phyloP scores from a whole-genome alignment of 768 basidiomycete species.

The Termitomyces sp. region DNA sequence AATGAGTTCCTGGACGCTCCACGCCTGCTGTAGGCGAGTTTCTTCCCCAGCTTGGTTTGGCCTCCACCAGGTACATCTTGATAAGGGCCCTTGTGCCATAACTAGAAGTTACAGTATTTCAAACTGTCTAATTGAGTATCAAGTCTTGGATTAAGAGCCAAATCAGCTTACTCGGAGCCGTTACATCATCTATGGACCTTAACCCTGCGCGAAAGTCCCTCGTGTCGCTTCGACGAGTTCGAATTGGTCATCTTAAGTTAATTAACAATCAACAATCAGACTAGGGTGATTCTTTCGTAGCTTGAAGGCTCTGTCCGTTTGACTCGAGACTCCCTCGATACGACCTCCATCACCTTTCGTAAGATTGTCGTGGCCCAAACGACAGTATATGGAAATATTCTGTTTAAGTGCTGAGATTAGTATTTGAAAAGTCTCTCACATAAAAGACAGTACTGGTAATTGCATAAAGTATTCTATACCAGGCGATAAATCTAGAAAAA shows the following conservation, averaged over 20 bases:
- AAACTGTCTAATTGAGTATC: too few species aligned
- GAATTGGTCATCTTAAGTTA: background rate
- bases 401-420: background rate
- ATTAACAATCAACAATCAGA: background rate
- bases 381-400: background rate
- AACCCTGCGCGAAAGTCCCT: background rate
- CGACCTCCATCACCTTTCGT: background rate
- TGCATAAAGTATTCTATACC: background rate
- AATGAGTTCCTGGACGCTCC: too few species aligned
- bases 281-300: background rate
- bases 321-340: background rate
- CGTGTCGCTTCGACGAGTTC: background rate
- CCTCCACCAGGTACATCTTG: too few species aligned
- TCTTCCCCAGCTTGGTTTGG: too few species aligned
- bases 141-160: too few species aligned
- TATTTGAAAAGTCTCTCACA: background rate
- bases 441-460: too few species aligned
- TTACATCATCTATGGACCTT: background rate
- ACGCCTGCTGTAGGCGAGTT: too few species aligned
- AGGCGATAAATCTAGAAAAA: background rate
- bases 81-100: background rate
- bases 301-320: background rate
- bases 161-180: too few species aligned
- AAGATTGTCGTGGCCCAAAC: background rate
- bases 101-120: background rate